Conservation (phyloP, 2,329 filamentous ascomycete genomes). For the Nigrograna mackinnonii region DNA sequence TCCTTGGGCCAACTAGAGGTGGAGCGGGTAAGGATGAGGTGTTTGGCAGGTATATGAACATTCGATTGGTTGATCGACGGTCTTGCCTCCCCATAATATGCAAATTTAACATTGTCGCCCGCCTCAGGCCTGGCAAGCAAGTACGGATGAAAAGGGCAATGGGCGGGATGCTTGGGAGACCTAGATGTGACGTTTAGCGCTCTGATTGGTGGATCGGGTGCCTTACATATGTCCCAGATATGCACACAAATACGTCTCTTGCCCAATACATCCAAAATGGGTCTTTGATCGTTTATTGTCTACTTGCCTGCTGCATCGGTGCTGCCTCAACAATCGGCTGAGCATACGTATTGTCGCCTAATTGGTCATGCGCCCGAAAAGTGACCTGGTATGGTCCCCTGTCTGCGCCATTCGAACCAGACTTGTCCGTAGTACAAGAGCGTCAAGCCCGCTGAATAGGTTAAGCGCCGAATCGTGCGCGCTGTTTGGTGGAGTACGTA, state of each 20-base stretch:
- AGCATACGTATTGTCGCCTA: conserved; percentile 21
- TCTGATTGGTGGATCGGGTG: conserved; percentile 33
- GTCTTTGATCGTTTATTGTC: conserved; percentile 17
- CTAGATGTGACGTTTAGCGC: conserved; percentile 20
- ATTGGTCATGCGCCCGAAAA: conserved; percentile 26
- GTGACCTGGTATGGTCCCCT: conserved; percentile 18
- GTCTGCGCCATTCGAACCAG: conserved; percentile 20
- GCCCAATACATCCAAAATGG: conserved; percentile 31
- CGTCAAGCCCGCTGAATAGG: conserved; percentile 22
- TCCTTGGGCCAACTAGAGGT: too few relatives aligned
- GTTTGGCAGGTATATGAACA: too few relatives aligned
- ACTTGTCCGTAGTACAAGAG: conserved; percentile 33
- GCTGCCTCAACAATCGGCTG: conserved; percentile 18
- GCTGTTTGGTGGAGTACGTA: conserved; percentile 17
- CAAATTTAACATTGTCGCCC: conserved; percentile 23
- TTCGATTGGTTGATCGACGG: neutral
- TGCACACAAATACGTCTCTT: conserved; percentile 32
- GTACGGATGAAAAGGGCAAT: conserved; percentile 24
- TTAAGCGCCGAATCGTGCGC: conserved; percentile 37
- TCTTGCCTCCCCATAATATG: conserved; percentile 3
- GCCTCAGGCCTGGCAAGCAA: conserved; percentile 10
- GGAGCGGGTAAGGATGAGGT: too few relatives aligned
- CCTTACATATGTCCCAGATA: conserved; percentile 35
- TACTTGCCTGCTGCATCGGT: conserved; percentile 21
- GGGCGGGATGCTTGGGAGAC: conserved; percentile 18